Percentiles rank a stretch among this genome's conserved stretches.
These are phyloP conservation scores for Ganoderma sp. DNA, from an alignment of 1,284 basidiomycete genomes.

Conservation along the genomic window DNA sequence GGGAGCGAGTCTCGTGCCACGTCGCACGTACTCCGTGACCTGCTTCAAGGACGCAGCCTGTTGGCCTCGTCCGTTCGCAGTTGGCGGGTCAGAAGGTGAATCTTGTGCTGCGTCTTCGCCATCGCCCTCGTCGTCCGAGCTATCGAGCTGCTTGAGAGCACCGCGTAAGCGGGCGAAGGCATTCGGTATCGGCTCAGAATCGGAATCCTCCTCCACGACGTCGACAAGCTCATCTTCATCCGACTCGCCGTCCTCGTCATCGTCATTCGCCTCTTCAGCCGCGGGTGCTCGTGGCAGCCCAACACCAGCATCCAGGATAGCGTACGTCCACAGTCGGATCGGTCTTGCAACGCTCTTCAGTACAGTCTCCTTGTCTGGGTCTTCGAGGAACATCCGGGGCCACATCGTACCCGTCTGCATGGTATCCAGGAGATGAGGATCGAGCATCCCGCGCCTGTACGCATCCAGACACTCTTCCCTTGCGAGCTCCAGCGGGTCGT, in stretches of 20 bases:
- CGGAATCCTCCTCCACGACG: constrained; percentile 56
- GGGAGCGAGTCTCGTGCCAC: constrained; percentile 67
- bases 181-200: constrained; percentile 55
- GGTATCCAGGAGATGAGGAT: constrained; percentile 62
- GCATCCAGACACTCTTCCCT: constrained; percentile 61
- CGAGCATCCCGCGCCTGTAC: constrained; percentile 64
- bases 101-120: constrained; percentile 12
- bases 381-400: constrained; percentile 75
- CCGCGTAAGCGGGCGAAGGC: constrained; percentile 72
- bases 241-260: constrained; percentile 46
- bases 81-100: neutral
- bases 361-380: constrained; percentile 73
- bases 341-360: constrained; percentile 63
- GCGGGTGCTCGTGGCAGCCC: constrained; percentile 52
- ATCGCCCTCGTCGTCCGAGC: constrained; percentile 38
- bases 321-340: constrained; percentile 70
- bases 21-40: constrained; percentile 74
- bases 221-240: constrained; percentile 67
- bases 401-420: constrained; percentile 69
- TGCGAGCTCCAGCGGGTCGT: constrained; percentile 44
- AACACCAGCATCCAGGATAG: constrained; percentile 69
- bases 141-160: constrained; percentile 63
- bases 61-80: neutral
- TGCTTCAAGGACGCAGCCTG: constrained; percentile 39
- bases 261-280: constrained; percentile 30